These are phyloP conservation scores for Silene vulgaris DNA, from an alignment of 179 eudicot genomes.

Conservation along the genomic window DNA sequence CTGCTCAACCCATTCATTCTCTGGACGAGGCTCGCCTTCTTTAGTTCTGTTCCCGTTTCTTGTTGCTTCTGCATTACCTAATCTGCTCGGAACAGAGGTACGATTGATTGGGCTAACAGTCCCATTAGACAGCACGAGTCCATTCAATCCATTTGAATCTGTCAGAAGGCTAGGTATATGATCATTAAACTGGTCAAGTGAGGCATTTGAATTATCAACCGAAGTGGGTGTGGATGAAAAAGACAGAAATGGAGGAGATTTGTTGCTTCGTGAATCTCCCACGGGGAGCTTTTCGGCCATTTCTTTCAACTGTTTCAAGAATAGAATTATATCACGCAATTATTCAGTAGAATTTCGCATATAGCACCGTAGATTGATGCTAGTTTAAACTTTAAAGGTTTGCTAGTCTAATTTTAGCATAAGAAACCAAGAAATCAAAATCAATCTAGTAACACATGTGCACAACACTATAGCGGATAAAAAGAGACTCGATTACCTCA, in stretches of 20 bases:
- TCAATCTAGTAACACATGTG: conserved; percentile 12
- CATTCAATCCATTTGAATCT: conserved; percentile 46
- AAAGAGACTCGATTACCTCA: neutral
- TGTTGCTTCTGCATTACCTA: conserved; percentile 41
- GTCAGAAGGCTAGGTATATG: conserved; percentile 37
- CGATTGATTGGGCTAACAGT: conserved; percentile 41
- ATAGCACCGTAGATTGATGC: neutral
- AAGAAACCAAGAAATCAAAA: conserved; percentile 5
- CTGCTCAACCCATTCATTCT: conserved; percentile 85
- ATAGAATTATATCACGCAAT: neutral
- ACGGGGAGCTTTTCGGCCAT: conserved; percentile 91
- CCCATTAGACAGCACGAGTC: conserved; percentile 44
- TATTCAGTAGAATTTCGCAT: conserved; percentile 17
- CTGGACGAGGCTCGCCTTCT: conserved; percentile 57
- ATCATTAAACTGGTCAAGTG: conserved; percentile 41
- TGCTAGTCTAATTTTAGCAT: neutral
- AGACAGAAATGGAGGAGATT: conserved; percentile 46
- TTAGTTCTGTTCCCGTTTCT: conserved; percentile 47
- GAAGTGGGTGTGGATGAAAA: conserved; percentile 35
- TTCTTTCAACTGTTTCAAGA: conserved; percentile 61
- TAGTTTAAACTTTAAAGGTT: neutral
- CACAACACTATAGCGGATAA: neutral
- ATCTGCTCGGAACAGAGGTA: conserved; percentile 47
- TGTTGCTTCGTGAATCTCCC: conserved; percentile 56
- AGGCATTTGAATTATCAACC: conserved; percentile 40